Conservation (phyloP, 2,329 filamentous ascomycete species). For the Mycosphaerella arachidis region DNA sequence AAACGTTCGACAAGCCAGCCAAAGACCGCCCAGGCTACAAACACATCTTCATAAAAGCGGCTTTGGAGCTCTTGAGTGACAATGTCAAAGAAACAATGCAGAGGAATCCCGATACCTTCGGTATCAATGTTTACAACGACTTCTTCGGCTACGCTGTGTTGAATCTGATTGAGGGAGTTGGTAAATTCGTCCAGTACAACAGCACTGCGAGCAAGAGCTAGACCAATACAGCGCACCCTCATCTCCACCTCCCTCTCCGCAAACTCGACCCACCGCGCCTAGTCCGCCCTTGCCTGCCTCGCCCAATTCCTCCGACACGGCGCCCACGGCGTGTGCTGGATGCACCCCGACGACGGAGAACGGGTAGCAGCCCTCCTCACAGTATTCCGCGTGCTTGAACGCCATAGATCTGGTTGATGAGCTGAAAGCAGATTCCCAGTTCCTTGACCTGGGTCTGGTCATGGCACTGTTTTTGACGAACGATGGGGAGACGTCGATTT, state of each 20-base stretch:
- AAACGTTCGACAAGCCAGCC: slow-evolving; percentile 10
- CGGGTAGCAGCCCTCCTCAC: slow-evolving; percentile 1
- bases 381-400: slow-evolving; percentile 12
- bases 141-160: slow-evolving; percentile 30
- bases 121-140: slow-evolving; percentile 32
- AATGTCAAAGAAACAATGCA: slow-evolving; percentile 1
- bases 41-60: slow-evolving; percentile 9
- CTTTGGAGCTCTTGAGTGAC: slow-evolving; percentile 4
- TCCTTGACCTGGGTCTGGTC: slow-evolving; percentile 17
- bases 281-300: slow-evolving; percentile 7
- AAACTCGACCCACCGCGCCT: slow-evolving; percentile 11
- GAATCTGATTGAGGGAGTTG: slow-evolving; percentile 31
- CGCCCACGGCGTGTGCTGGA: neutral
- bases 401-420: slow-evolving; percentile 12
- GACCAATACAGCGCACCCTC: too few species aligned
- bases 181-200: slow-evolving; percentile 17
- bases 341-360: slow-evolving; percentile 13
- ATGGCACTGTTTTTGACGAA: slow-evolving; percentile 7
- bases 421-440: slow-evolving; percentile 14
- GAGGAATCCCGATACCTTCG: slow-evolving; percentile 27
- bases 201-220: neutral
- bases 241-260: neutral
- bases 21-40: slow-evolving; percentile 11
- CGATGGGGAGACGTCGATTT: neutral
- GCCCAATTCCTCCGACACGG: slow-evolving; percentile 8